These are phyloP conservation scores for Colletotrichum higginsianum DNA, from an alignment of 2,329 filamentous ascomycete genomes.

Conservation along the genomic window DNA sequence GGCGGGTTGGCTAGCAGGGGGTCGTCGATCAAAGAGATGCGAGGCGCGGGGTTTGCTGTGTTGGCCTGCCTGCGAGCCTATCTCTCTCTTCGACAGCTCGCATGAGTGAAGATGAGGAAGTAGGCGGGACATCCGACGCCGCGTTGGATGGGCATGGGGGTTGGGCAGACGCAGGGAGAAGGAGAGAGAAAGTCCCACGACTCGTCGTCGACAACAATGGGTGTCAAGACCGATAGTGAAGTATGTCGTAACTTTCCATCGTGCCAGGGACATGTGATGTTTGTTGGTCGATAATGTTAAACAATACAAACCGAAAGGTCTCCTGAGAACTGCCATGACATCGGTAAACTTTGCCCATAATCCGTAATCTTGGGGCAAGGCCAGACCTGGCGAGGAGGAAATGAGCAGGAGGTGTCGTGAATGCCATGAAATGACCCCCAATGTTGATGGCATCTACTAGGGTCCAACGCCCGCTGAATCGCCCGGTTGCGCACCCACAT, in stretches of 20 bases:
- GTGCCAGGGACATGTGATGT: not conserved
- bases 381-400: slow-evolving; percentile 17
- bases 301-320: not conserved
- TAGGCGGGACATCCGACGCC: not conserved
- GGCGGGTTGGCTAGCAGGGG: not conserved
- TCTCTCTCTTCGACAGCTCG: not conserved
- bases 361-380: slow-evolving; percentile 8
- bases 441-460: not conserved
- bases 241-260: not conserved
- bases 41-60: not conserved
- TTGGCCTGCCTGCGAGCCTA: not conserved
- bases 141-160: not conserved
- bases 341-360: not conserved
- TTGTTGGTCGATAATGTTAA: not conserved
- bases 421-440: slow-evolving; percentile 24
- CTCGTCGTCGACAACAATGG: not conserved
- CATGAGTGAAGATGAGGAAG: not conserved
- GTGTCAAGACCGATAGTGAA: not conserved
- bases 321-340: slow-evolving; percentile 10
- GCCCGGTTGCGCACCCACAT: not conserved
- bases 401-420: slow-evolving; percentile 36
- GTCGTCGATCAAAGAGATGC: slow-evolving; percentile 5
- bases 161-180: too few species aligned
- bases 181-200: not conserved
- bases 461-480: not conserved